Evolutionary conservation across 306 rosid genomes (phyloP).

Genomic region (Medicago lupulina): DNA sequence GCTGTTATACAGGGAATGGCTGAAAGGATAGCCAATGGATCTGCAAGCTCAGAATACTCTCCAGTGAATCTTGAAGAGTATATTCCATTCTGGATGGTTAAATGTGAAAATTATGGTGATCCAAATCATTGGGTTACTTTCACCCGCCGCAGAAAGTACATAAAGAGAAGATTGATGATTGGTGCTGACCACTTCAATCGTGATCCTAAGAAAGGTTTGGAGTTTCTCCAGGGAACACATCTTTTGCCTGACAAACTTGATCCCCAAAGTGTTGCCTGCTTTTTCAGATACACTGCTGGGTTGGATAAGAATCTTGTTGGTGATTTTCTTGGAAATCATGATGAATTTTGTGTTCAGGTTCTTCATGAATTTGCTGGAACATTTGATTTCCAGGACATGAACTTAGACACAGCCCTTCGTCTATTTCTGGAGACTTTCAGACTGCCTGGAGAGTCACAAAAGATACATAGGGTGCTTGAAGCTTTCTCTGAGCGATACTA

Average conservation of each 20-base stretch:
- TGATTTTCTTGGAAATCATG: slow-evolving; percentile 96
- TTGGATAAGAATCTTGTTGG: slow-evolving; percentile 99
- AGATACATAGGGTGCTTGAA: slow-evolving; percentile 98
- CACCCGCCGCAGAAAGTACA: slow-evolving; percentile 85
- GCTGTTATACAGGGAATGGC: slow-evolving; percentile 99
- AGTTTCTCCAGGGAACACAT: slow-evolving; percentile 97
- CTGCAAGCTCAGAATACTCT: slow-evolving; percentile 60
- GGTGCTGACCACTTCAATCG: slow-evolving; percentile 99
- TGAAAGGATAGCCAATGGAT: slow-evolving; percentile 83
- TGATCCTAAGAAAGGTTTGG: slow-evolving; percentile 98
- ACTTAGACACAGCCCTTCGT: slow-evolving; percentile 94
- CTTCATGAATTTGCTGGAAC: slow-evolving; percentile 99
- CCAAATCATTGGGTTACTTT: slow-evolving; percentile 92
- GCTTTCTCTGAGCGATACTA: slow-evolving; percentile 99
- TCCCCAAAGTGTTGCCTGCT: slow-evolving; percentile 99
- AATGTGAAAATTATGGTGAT: slow-evolving; percentile 87
- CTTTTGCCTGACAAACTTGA: slow-evolving; percentile 99
- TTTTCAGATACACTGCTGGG: slow-evolving; percentile 98
- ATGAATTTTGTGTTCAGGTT: slow-evolving; percentile 97
- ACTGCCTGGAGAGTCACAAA: slow-evolving; percentile 98
- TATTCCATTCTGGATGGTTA: slow-evolving; percentile 97
- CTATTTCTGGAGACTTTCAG: slow-evolving; percentile 93
- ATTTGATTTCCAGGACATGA: slow-evolving; percentile 98
- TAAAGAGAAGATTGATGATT: slow-evolving; percentile 95
- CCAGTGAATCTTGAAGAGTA: slow-evolving; percentile 85